phyloP scores from a whole-genome alignment of 202 grass and related monocot species.

The Schoenoplectus tabernaemontani region DNA sequence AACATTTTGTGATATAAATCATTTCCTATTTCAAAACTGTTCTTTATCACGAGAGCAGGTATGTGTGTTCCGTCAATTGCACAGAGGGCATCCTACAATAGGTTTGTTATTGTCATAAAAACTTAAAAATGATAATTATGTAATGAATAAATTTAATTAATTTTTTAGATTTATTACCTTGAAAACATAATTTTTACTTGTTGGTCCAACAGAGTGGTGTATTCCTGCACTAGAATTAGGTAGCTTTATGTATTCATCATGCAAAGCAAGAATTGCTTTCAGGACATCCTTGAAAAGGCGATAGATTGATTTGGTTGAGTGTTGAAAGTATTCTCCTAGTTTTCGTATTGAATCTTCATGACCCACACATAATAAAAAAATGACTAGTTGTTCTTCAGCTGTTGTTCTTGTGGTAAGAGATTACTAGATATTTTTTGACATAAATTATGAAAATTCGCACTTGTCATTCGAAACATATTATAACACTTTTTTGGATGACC shows the following conservation, averaged over 20 bases:
- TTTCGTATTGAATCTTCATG: neutral
- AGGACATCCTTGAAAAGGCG: neutral
- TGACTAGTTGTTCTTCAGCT: neutral
- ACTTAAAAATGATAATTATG: neutral
- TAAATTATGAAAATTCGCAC: neutral
- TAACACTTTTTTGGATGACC: neutral
- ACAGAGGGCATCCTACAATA: neutral
- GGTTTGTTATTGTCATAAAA: neutral
- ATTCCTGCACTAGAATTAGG: neutral
- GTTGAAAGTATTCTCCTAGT: neutral
- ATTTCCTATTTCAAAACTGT: too few species aligned
- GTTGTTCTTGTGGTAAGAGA: neutral
- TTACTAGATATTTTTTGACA: neutral
- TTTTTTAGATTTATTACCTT: neutral
- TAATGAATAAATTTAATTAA: neutral
- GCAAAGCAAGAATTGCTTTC: neutral
- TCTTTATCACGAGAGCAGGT: neutral
- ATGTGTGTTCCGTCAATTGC: neutral
- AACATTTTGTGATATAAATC: too few species aligned
- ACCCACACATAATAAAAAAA: neutral
- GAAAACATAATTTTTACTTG: neutral
- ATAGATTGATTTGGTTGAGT: neutral
- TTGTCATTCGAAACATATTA: neutral
- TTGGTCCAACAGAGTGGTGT: neutral
- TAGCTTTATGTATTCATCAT: neutral